Percentiles rank a stretch among this genome's conserved stretches.
phyloP scores from a whole-genome alignment of 2,329 filamentous ascomycete species.

The Grosmannia huntii region DNA sequence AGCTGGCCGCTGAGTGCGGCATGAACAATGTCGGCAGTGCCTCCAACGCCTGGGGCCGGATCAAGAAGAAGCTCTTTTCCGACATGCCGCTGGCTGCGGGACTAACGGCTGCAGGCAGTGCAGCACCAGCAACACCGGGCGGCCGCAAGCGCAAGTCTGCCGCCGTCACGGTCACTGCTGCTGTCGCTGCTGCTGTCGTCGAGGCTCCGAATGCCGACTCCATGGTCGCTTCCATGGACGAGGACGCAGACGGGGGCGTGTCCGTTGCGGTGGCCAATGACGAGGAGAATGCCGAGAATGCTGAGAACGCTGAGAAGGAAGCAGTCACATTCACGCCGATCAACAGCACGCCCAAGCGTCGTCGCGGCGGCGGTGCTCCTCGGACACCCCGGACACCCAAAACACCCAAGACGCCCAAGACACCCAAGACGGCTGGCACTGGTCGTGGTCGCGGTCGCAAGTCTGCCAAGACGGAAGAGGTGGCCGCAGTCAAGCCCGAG shows the following conservation, averaged over 20 bases:
- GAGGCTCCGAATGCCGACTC: background rate
- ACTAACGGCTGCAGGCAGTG: background rate
- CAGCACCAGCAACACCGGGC: background rate
- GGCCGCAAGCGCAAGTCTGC: slow-evolving; percentile 13
- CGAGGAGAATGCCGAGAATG: background rate
- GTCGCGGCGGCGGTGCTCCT: background rate
- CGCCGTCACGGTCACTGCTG: background rate
- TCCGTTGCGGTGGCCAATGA: too few relatives aligned
- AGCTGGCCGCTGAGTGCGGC: slow-evolving; percentile 12
- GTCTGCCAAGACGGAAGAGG: background rate
- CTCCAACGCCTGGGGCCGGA: slow-evolving; percentile 14
- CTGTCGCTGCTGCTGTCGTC: background rate
- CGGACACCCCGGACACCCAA: background rate
- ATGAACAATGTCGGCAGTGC: slow-evolving; percentile 16
- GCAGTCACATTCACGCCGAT: background rate
- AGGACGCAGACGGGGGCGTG: background rate
- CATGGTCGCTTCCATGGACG: background rate
- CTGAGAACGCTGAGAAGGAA: background rate
- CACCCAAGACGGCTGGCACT: background rate
- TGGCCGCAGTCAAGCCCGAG: background rate
- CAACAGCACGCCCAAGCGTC: background rate
- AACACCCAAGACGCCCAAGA: background rate
- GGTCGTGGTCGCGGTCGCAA: background rate
- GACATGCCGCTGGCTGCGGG: background rate
- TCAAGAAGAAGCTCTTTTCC: slow-evolving; percentile 17